Evolutionary conservation across 768 basidiomycete genomes (phyloP), one percentile per base, ranked within the genome.

Genomic region (Lentinula sp.): DNA sequence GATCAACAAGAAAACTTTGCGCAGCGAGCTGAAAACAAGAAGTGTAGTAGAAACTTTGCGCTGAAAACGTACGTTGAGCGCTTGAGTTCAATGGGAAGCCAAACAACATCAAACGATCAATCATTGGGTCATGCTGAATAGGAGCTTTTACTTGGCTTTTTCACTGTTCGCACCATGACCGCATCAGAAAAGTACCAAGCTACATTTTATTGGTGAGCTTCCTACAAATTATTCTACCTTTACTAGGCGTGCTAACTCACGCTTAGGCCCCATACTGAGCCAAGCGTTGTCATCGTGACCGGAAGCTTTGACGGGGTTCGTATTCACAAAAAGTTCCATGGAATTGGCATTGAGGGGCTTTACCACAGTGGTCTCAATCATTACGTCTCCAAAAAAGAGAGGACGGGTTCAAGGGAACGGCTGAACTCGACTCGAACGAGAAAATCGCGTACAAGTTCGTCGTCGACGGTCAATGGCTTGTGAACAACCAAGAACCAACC

Each of bases 241-340:
- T 59, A 39, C 10, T 50, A 63, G 53, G 15, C 60, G 61, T 62
- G 57, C 55, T 61, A 53, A 60, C 59, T 60, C 63, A 32, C 34
- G 46, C 60, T 16, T 63, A 89, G 88, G 88, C 87, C 87, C 16
- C 79, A 83, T 64, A 63, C 76, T 34, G 77, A 79, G 53, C 80
- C 87, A 45, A 75, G 68, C 52, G 71, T 76, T 52, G 89, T 91
- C 63, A 80, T 89, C 68, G 82, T 87, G 60, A 90, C 88, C 21
- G 91, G 91, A 40, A 81, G 86, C 34, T 93, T 92, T 70, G 90
- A 93, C 78, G 74, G 87, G 72, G 90, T 89, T 69, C 64, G 84
- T 68, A 43, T 57, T 63, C 52, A 18, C 35, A n/a, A 28, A 40
- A 62, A 50, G 53, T 53, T 37, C 43, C 52, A 60, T 55, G 8